These are phyloP conservation scores for Cochlearia excelsa DNA, from an alignment of 345 rosid genomes.

Conservation along the genomic window DNA sequence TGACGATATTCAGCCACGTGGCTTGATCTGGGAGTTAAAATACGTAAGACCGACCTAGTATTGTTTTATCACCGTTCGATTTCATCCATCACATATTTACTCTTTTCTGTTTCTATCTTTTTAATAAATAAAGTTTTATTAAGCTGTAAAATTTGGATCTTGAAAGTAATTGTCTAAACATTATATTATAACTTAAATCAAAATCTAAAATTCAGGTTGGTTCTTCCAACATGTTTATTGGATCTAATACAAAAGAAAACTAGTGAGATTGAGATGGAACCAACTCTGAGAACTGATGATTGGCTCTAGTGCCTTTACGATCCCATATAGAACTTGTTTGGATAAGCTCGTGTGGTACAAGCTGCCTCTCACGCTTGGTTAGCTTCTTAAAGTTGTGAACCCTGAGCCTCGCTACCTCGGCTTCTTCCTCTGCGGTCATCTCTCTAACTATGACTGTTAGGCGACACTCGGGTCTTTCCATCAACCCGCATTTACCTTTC, in stretches of 20 bases:
- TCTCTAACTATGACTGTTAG: slow-evolving; percentile 82
- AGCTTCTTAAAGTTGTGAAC: slow-evolving; percentile 77
- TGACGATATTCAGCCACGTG: slow-evolving; percentile 24
- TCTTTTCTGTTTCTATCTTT: no score
- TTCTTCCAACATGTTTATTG: slow-evolving; percentile 3
- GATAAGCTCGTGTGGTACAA: slow-evolving; percentile 73
- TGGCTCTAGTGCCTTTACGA: slow-evolving; percentile 49
- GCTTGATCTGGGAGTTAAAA: slow-evolving; percentile 2
- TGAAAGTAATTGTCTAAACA: no score
- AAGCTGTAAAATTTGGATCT: not conserved
- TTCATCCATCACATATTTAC: not conserved
- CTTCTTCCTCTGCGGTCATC: slow-evolving; percentile 80
- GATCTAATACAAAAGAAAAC: slow-evolving; percentile 3
- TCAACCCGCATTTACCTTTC: slow-evolving; percentile 63
- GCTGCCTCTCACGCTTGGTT: slow-evolving; percentile 63
- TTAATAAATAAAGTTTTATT: not conserved
- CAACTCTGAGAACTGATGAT: slow-evolving; percentile 21
- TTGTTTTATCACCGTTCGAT: slow-evolving; percentile 28
- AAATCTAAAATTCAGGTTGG: no score
- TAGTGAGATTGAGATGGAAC: slow-evolving; percentile 22
- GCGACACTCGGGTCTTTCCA: slow-evolving; percentile 62
- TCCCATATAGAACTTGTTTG: slow-evolving; percentile 85
- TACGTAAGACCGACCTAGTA: not conserved
- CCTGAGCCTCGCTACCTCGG: slow-evolving; percentile 71
- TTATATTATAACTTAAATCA: no score